Conservation (phyloP, 441 rosid genomes). For the Adansonia grandidieri region DNA sequence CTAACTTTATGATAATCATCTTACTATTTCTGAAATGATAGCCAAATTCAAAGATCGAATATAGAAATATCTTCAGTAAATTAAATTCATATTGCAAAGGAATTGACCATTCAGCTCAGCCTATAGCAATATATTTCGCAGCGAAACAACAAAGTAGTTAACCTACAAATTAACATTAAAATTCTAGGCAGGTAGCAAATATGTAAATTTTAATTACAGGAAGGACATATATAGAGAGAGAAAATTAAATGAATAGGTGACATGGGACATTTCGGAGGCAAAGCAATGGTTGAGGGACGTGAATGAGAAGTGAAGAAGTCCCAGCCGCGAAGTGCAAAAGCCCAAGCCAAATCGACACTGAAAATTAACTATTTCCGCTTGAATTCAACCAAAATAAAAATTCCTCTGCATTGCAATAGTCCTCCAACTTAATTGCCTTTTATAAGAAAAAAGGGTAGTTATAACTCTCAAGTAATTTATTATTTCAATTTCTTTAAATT, state of each 20-base stretch:
- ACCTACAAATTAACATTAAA: not conserved
- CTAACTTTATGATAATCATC: not conserved
- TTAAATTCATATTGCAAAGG: not conserved
- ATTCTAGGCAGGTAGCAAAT: not conserved
- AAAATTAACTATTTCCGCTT: not conserved
- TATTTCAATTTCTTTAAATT: too few relatives aligned
- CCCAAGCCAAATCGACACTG: not conserved
- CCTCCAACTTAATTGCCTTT: not conserved
- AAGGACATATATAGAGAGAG: not conserved
- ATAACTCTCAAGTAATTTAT: too few relatives aligned
- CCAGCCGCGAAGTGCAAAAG: not conserved
- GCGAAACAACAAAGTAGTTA: not conserved
- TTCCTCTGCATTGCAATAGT: not conserved
- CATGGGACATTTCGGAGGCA: conserved; percentile 15
- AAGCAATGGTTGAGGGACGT: conserved; percentile 7
- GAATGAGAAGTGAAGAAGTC: not conserved
- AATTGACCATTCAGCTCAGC: not conserved
- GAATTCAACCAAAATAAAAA: not conserved
- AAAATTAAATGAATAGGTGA: conserved; percentile 13
- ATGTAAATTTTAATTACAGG: not conserved
- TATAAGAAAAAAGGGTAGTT: too few relatives aligned
- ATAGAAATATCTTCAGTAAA: not conserved
- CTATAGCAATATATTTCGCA: not conserved
- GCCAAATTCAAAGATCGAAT: not conserved
- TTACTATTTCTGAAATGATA: not conserved